phyloP scores from a whole-genome alignment of 148 eudicot genomes.

The Fagopyrum esculentum region DNA sequence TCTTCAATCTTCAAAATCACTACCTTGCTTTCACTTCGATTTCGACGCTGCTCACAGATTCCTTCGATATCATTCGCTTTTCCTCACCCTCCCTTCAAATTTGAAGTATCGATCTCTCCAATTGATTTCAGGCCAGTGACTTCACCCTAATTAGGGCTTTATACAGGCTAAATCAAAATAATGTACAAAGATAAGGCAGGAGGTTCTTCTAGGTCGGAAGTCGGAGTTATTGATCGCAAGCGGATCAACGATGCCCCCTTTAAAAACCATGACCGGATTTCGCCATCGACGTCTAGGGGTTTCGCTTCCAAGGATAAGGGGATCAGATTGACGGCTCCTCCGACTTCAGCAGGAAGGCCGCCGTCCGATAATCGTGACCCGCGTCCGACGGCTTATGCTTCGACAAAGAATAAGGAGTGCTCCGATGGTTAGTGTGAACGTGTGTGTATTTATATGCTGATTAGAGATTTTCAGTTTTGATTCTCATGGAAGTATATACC shows the following conservation, averaged over 20 bases:
- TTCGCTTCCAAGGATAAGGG: slow-evolving; percentile 37
- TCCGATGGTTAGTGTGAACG: slow-evolving; percentile 52
- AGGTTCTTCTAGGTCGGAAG: slow-evolving; percentile 20
- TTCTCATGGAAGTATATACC: not conserved
- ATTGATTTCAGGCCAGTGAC: not conserved
- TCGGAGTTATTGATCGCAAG: slow-evolving; percentile 60
- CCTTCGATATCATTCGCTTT: not conserved
- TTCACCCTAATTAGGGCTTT: not conserved
- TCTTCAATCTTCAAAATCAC: not conserved
- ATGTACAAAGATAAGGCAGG: slow-evolving; percentile 10
- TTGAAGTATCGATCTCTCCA: not conserved
- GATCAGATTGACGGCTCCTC: slow-evolving; percentile 29
- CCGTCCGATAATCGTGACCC: slow-evolving; percentile 24
- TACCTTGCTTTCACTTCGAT: not conserved
- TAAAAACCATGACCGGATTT: slow-evolving; percentile 60
- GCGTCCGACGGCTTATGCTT: slow-evolving; percentile 17
- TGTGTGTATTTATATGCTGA: not conserved
- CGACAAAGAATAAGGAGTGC: slow-evolving; percentile 33
- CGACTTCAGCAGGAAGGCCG: slow-evolving; percentile 35
- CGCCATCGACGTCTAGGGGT: slow-evolving; percentile 60
- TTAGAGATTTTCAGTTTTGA: not conserved
- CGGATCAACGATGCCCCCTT: slow-evolving; percentile 63
- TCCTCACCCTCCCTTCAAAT: not conserved
- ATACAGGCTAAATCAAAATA: not conserved
- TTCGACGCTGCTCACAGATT: not conserved